Evolutionary conservation across 2,329 filamentous ascomycete genomes (phyloP), one percentile per base, ranked within the genome.

Genomic region (Monosporascus sp.): DNA sequence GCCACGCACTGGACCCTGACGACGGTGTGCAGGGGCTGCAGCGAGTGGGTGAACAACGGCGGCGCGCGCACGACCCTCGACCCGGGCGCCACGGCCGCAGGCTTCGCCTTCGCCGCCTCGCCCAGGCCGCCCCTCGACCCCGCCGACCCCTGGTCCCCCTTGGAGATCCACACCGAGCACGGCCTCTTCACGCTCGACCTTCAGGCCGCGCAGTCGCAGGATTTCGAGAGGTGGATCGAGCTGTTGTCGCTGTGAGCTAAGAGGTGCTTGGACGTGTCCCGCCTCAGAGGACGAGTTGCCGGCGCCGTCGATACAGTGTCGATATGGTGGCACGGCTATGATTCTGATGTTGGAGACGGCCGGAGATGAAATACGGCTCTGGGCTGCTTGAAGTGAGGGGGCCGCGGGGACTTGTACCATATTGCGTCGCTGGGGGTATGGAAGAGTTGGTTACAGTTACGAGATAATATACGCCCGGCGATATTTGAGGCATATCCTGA

Each of bases 1-100:
- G 63, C 58, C 37, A 74, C 72, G 11, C 72, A 75, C 63, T 75
- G 72, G 72, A 68, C 66, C 2, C 55, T 73, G 51, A 72, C 64
- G 22, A 66, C 66, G 15, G 62, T 74, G 18, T 72, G 70, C 63
- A 64, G 66, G 51, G 72, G 72, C 37, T 71, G 71, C 57, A 74
- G 69, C 53, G 55, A 61, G 1, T 74, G 68, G 68, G 18, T 37
- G 14, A 1, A 38, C n/a, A 60, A 58, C 50, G 58, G 58, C n/a
- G 58, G 58, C 22, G 50, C 58, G 3, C 57, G 51, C 40, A 55
- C 55, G 22, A 37, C 17, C 26, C 55, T 60, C 7, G 58, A 60
- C 40, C 58, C 58, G 5, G 56, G 55, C 24, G 53, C 58, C 17
- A 52, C 55, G 40, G 56, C 55, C 3, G 58, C 58, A 14, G 56